These are phyloP conservation scores for Tylopilus sp. DNA, from an alignment of 768 basidiomycete genomes.

Conservation along the genomic window DNA sequence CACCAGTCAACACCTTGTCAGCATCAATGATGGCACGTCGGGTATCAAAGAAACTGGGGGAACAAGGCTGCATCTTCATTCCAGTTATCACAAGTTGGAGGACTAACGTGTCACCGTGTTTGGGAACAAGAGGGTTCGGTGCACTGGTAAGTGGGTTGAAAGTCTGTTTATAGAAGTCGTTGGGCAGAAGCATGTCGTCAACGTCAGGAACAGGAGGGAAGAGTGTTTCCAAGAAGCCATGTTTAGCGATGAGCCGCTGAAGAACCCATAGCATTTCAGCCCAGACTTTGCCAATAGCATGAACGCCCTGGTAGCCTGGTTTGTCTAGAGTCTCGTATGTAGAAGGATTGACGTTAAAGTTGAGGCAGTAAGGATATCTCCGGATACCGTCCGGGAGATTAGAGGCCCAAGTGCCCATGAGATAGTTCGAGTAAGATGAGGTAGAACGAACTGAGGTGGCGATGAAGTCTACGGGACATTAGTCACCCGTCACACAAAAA, in stretches of 20 bases:
- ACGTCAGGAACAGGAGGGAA: slow-evolving; percentile 74
- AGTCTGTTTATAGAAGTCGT: slow-evolving; percentile 63
- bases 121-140: slow-evolving; percentile 62
- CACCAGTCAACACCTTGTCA: slow-evolving; percentile 84
- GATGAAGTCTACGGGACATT: slow-evolving; percentile 57
- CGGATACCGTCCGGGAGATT: slow-evolving; percentile 75
- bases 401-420: slow-evolving; percentile 96
- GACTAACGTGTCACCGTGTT: slow-evolving; percentile 85
- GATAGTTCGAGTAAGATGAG: slow-evolving; percentile 66
- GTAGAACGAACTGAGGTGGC: slow-evolving; percentile 85
- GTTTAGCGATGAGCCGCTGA: slow-evolving; percentile 67
- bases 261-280: slow-evolving; percentile 86
- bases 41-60: slow-evolving; percentile 87
- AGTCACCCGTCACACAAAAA: neutral
- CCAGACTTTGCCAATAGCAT: slow-evolving; percentile 94
- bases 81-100: slow-evolving; percentile 83
- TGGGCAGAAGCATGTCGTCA: slow-evolving; percentile 61
- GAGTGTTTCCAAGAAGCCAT: slow-evolving; percentile 74
- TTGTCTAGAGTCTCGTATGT: slow-evolving; percentile 94
- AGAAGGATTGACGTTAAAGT: slow-evolving; percentile 77
- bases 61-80: slow-evolving; percentile 95
- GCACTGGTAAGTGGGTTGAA: slow-evolving; percentile 30
- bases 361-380: slow-evolving; percentile 84
- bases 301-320: slow-evolving; percentile 91
- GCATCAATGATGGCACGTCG: slow-evolving; percentile 90